Base-by-base conservation (phyloP, 1,284 basidiomycete genomes). In the Naganishia albida region DNA sequence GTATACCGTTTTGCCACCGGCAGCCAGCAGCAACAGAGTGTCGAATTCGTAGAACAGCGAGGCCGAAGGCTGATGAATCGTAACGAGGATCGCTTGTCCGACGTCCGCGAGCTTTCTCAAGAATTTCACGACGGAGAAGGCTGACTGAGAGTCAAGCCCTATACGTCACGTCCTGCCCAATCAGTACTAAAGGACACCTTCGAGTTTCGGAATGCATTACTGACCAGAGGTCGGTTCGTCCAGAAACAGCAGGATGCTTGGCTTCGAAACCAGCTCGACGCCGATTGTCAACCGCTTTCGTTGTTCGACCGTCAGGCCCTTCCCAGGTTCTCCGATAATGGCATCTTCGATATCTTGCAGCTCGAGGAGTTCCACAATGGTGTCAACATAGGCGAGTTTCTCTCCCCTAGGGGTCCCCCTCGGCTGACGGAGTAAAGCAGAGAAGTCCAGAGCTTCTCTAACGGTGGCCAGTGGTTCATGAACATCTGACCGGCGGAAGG, bases 381-480 rank as follows among this genome's bases (percentile, higher is more conserved):
- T 77, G 63, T 84, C 81, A 55, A 82, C 82, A 71, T 83, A 84
- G 26, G 77, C 80, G 55, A 82, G 75, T 73, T 82, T 82, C 38
- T 83, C 82, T 69, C 70, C 53, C 25, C 34, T 34, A 8, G 89
- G 81, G 1, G 90, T 83, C 2, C 81, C 80, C 4, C 82, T 76
- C 0, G 89, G 88, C 72, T 94, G 92, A 26, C 92, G 86, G 4
- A 94, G 80, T 67, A 86, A 83, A 0, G 92, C 92, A 1, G 88
- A 90, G 79, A 94, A 92, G 38, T 85, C 79, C 0, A 95, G 79
- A 0, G 92, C 88, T 73, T 95, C 91, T 30, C 90, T 83, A 3
- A 95, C 91, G 7, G 77, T 78, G 6, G 75, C 59, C 6, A 40
- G n/a, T 1, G 64, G 49, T 15, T 59, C 46, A 26, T 68, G 67